These are phyloP conservation scores for Pythium periplocum DNA, from an alignment of 352 stramenopile species.

Conservation along the genomic window DNA sequence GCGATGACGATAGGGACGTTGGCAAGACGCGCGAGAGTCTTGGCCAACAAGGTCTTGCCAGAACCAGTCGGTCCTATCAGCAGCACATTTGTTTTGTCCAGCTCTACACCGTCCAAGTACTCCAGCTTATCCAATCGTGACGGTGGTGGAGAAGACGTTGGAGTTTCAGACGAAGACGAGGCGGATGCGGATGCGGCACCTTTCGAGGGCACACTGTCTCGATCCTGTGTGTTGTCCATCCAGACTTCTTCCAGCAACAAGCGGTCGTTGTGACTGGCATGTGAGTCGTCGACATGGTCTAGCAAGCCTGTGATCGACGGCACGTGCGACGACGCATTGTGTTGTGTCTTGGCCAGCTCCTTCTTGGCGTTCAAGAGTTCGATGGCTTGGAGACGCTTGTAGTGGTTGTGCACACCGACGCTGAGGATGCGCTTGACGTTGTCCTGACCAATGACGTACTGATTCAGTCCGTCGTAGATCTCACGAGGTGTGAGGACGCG, in stretches of 20 bases:
- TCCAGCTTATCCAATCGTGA: constrained; percentile 39
- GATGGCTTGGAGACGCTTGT: constrained; percentile 90
- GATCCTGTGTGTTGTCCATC: constrained; percentile 13
- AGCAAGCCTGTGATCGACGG: neutral
- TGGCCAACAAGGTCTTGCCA: constrained; percentile 96
- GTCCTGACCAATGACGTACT: constrained; percentile 97
- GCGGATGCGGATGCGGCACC: too few species aligned
- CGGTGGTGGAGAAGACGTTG: too few species aligned
- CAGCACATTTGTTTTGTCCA: constrained; percentile 99
- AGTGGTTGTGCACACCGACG: constrained; percentile 98
- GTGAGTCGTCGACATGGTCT: constrained; percentile 12
- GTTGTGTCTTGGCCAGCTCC: constrained; percentile 20
- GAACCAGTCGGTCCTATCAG: constrained; percentile 94
- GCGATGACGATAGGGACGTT: constrained; percentile 97
- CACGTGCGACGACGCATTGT: too few species aligned
- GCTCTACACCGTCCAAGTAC: constrained; percentile 86
- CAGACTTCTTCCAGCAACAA: constrained; percentile 66
- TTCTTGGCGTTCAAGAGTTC: constrained; percentile 49
- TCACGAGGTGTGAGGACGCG: constrained; percentile 86
- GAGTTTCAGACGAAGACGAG: too few species aligned
- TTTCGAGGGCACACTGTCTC: constrained; percentile 2
- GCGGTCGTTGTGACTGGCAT: constrained; percentile 40
- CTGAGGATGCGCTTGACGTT: constrained; percentile 95
- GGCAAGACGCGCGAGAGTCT: constrained; percentile 93
- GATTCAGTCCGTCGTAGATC: constrained; percentile 93